Percentiles rank a stretch among this genome's conserved stretches.
Conservation (phyloP, 2,329 filamentous ascomycete species). For the Lecanicillium sp. region DNA sequence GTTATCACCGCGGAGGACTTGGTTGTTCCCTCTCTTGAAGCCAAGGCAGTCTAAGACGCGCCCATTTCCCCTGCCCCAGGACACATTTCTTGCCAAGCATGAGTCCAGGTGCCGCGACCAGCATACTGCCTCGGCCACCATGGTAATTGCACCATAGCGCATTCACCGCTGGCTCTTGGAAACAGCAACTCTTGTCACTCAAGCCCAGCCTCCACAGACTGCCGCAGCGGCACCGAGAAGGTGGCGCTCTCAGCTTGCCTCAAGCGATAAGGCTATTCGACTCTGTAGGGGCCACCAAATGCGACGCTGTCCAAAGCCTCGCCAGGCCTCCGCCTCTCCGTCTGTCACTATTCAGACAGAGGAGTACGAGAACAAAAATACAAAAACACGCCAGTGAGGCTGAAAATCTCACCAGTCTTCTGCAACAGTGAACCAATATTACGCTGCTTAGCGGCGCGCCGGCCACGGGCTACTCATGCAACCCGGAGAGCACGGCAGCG, state of each 20-base stretch:
- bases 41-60: too few relatives aligned
- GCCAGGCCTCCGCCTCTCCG: not conserved
- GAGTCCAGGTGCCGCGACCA: too few relatives aligned
- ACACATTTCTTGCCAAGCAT: too few relatives aligned
- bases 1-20: too few relatives aligned
- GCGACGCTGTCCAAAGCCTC: too few relatives aligned
- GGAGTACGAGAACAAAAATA: not conserved
- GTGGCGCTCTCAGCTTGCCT: constrained; percentile 5
- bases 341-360: not conserved
- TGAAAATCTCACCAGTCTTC: constrained; percentile 1
- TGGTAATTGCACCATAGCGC: too few relatives aligned
- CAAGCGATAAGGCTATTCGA: constrained; percentile 6
- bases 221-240: not conserved
- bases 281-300: not conserved
- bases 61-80: too few relatives aligned
- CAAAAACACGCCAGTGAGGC: not conserved
- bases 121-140: too few relatives aligned
- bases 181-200: too few relatives aligned
- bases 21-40: too few relatives aligned
- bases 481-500: not conserved
- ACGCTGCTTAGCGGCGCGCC: not conserved
- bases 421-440: constrained; percentile 3
- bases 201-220: not conserved
- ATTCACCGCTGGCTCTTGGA: too few relatives aligned
- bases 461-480: not conserved